These are phyloP conservation scores for Mrakia hoshinonis DNA, from an alignment of 768 basidiomycete genomes.

Conservation along the genomic window DNA sequence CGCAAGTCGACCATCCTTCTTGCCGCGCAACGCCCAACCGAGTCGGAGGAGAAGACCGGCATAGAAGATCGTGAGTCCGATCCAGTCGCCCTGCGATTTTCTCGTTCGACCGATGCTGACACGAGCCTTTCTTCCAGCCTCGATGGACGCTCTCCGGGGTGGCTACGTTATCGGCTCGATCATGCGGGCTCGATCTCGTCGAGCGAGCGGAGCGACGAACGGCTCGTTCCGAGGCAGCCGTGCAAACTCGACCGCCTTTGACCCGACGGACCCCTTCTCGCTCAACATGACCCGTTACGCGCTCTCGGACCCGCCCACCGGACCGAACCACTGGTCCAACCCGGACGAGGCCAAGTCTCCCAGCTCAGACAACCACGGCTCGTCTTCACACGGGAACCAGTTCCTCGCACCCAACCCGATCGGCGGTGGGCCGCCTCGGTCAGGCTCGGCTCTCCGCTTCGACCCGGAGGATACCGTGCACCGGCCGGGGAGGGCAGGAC, in stretches of 20 bases:
- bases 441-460: conserved; percentile 32
- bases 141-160: conserved; percentile 77
- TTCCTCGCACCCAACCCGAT: background rate
- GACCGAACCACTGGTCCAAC: background rate
- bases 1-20: conserved; percentile 81
- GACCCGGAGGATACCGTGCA: conserved; percentile 41
- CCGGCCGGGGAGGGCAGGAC: conserved; percentile 36
- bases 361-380: conserved; percentile 29
- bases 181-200: conserved; percentile 47
- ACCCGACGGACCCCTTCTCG: conserved; percentile 23
- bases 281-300: conserved; percentile 28
- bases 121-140: background rate
- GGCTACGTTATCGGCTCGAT: conserved; percentile 86
- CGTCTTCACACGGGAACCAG: conserved; percentile 26
- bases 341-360: background rate
- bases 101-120: no score
- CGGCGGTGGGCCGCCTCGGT: background rate
- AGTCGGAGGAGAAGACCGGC: conserved; percentile 57
- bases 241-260: conserved; percentile 7
- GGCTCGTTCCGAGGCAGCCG: conserved; percentile 35
- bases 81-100: no score
- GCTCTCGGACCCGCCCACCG: conserved; percentile 33
- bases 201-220: conserved; percentile 23
- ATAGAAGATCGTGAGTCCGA: conserved; percentile 57
- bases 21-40: conserved; percentile 65